Conservation (phyloP, 306 rosid genomes). For the Comarum palustre region DNA sequence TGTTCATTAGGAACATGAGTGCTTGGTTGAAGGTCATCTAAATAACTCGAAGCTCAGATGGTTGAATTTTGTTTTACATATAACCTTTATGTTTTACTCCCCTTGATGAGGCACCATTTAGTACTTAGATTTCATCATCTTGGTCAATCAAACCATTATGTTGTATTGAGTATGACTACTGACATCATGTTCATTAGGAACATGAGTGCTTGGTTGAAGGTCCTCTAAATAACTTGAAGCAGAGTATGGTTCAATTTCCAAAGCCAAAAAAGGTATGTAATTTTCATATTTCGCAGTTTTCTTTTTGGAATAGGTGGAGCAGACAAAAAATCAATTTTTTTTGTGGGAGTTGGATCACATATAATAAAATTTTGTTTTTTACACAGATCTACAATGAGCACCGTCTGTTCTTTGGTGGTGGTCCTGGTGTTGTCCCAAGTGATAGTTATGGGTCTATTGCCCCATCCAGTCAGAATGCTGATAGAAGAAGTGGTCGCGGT, state of each 20-base stretch:
- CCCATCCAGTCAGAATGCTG: slow-evolving; percentile 56
- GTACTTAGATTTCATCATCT: background rate
- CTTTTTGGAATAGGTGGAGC: background rate
- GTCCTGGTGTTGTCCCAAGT: slow-evolving; percentile 76
- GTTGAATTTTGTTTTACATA: slow-evolving; percentile 25
- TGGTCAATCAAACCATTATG: background rate
- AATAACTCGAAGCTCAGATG: slow-evolving; percentile 98
- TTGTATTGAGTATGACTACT: background rate
- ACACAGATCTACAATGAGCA: slow-evolving; percentile 87
- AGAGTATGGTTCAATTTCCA: slow-evolving; percentile 99
- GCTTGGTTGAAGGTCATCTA: slow-evolving; percentile 97
- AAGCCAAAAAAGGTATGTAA: slow-evolving; percentile 88
- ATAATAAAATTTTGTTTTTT: slow-evolving; percentile 1
- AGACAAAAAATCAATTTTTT: no score
- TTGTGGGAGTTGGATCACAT: background rate
- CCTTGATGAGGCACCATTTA: background rate
- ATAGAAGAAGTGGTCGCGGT: slow-evolving; percentile 74
- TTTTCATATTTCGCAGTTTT: background rate
- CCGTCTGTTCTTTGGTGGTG: slow-evolving; percentile 85
- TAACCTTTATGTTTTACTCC: background rate
- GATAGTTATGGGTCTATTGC: slow-evolving; percentile 66
- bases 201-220: slow-evolving; percentile 99
- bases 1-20: slow-evolving; percentile 75
- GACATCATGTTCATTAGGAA: slow-evolving; percentile 47
- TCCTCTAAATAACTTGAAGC: slow-evolving; percentile 91